Conservation (phyloP, 2,329 filamentous ascomycete genomes). For the Colletotrichum sp. region DNA sequence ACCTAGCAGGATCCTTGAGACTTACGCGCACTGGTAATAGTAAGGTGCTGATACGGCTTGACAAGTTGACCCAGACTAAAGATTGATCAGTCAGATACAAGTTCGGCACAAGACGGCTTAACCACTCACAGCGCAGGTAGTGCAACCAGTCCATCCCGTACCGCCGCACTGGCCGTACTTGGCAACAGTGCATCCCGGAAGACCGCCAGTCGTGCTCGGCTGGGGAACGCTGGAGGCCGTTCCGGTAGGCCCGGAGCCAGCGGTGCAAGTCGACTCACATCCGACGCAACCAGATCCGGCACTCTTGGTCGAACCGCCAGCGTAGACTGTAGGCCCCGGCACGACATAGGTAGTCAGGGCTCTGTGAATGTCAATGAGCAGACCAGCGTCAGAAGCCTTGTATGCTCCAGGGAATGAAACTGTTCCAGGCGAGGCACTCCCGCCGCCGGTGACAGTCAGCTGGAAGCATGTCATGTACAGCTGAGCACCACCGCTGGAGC, state of each 20-base stretch:
- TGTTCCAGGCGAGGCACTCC: slow-evolving; percentile 24
- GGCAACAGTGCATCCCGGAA: slow-evolving; percentile 14
- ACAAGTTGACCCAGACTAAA: slow-evolving; percentile 2
- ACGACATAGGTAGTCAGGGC: slow-evolving; percentile 42
- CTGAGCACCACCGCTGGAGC: slow-evolving; percentile 40
- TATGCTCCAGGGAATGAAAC: slow-evolving; percentile 23
- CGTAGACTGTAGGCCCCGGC: slow-evolving; percentile 47
- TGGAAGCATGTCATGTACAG: slow-evolving; percentile 36
- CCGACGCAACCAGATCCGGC: slow-evolving; percentile 44
- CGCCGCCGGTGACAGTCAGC: slow-evolving; percentile 29
- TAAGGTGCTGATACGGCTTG: slow-evolving; percentile 7
- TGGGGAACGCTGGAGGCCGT: slow-evolving; percentile 26
- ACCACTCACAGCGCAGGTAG: slow-evolving; percentile 8
- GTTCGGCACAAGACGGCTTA: not conserved
- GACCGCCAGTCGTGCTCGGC: not conserved
- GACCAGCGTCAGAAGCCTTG: slow-evolving; percentile 42
- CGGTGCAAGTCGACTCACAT: slow-evolving; percentile 43
- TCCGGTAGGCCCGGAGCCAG: slow-evolving; percentile 33
- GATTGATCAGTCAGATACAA: not conserved
- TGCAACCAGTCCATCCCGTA: slow-evolving; percentile 11
- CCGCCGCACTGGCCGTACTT: slow-evolving; percentile 15
- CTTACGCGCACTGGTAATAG: slow-evolving; percentile 8
- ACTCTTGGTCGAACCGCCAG: slow-evolving; percentile 42
- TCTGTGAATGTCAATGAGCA: slow-evolving; percentile 52
- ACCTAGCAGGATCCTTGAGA: not conserved